A percentile compares a stretch with the other conserved stretches of the same genome.
phyloP scores from a whole-genome alignment of 148 eudicot genomes.

The Vaccinium vitisidaea region DNA sequence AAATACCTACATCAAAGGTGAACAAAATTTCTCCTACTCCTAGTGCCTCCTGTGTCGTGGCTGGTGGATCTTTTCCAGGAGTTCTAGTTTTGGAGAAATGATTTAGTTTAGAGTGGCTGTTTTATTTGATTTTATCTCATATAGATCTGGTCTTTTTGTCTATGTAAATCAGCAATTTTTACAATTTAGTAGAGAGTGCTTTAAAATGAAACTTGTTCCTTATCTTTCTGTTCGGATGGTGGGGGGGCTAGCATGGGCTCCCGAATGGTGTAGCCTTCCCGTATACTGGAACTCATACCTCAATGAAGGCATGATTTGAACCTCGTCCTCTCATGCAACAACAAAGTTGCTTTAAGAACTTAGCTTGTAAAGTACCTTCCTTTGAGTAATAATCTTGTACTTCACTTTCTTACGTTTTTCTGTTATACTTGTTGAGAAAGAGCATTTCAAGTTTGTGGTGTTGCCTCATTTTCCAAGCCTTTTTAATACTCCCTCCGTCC shows the following conservation, averaged over 20 bases:
- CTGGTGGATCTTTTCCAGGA: too few species aligned
- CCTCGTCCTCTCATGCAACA: background rate
- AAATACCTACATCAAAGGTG: too few species aligned
- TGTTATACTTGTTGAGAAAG: background rate
- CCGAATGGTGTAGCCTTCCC: background rate
- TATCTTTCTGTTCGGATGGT: background rate
- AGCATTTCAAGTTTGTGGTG: background rate
- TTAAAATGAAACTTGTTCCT: background rate
- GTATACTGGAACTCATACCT: background rate
- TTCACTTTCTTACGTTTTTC: background rate
- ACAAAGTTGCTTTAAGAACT: background rate
- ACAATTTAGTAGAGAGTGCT: background rate
- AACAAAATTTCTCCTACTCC: too few species aligned
- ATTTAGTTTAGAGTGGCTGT: background rate
- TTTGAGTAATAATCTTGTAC: background rate
- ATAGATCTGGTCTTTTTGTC: background rate
- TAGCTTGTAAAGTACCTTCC: background rate
- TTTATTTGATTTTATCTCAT: background rate
- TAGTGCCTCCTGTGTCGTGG: too few species aligned
- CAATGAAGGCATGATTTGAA: too few species aligned
- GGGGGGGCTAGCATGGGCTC: background rate
- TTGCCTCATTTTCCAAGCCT: background rate
- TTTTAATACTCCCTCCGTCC: background rate
- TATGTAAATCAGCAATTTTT: background rate
- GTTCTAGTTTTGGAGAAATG: background rate